Evolutionary conservation across 2,329 filamentous ascomycete species (phyloP).

Genomic region (Sarocladiaceae sp.): DNA sequence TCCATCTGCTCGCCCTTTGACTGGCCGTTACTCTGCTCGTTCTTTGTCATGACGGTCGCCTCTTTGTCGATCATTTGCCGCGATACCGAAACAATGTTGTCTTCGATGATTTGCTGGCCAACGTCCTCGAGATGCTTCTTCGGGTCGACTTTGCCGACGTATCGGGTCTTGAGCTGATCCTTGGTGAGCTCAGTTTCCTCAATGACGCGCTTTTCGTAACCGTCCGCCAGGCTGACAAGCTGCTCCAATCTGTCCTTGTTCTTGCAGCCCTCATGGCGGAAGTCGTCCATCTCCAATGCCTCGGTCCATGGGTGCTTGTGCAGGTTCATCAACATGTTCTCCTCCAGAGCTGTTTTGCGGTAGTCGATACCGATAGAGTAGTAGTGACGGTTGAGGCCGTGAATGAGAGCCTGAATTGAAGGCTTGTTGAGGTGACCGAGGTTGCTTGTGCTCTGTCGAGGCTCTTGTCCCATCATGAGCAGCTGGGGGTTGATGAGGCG

Average conservation of each 20-base stretch:
- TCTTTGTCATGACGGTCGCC: constrained; percentile 73
- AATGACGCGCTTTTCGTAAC: constrained; percentile 97
- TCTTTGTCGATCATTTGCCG: constrained; percentile 99
- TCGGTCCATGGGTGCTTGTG: constrained; percentile 99
- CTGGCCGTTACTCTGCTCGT: constrained; percentile 47
- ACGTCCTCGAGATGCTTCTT: constrained; percentile 99
- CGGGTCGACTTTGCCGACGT: constrained; percentile 96
- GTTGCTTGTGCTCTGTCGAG: constrained; percentile 95
- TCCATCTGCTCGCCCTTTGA: constrained; percentile 61
- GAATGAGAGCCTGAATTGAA: constrained; percentile 97
- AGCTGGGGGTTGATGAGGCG: constrained; percentile 97
- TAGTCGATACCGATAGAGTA: constrained; percentile 99
- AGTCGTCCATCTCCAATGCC: constrained; percentile 94
- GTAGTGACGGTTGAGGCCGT: constrained; percentile 96
- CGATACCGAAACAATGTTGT: constrained; percentile 98
- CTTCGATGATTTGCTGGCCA: constrained; percentile 93
- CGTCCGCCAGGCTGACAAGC: constrained; percentile 83
- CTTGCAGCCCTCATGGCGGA: constrained; percentile 72
- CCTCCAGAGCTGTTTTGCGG: constrained; percentile 91
- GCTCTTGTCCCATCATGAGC: constrained; percentile 95
- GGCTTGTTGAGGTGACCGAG: constrained; percentile 97
- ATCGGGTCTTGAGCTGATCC: constrained; percentile 96
- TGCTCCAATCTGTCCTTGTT: constrained; percentile 86
- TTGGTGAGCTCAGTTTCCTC: constrained; percentile 96
- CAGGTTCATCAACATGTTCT: constrained; percentile 99